phyloP scores from a whole-genome alignment of 345 rosid species.

The Passiflora organensis region DNA sequence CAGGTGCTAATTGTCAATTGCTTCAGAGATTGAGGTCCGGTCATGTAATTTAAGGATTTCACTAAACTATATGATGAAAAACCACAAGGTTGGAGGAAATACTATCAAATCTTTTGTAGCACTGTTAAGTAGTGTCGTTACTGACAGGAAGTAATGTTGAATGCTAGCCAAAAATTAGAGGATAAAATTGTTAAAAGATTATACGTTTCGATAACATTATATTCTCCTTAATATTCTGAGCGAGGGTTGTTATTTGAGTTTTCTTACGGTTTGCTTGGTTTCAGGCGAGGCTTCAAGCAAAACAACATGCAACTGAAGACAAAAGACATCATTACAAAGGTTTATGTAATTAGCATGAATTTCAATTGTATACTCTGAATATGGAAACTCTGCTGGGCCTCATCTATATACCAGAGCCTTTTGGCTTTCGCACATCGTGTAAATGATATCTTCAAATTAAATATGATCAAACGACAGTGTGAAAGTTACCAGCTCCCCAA shows the following conservation, averaged over 20 bases:
- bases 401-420: neutral
- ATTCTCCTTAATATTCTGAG: no score
- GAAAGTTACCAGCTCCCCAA: no score
- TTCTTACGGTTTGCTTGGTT: conserved; percentile 2
- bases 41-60: neutral
- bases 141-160: no score
- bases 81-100: no score
- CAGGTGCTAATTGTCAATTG: neutral
- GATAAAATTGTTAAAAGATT: no score
- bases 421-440: neutral
- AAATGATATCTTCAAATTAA: no score
- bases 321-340: conserved; percentile 83
- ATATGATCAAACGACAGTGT: no score
- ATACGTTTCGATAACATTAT: no score
- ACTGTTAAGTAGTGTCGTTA: no score
- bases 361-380: neutral
- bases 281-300: conserved; percentile 91
- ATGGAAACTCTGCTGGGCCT: neutral
- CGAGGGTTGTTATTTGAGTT: neutral
- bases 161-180: no score
- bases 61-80: neutral
- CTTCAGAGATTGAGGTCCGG: neutral
- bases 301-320: conserved; percentile 64
- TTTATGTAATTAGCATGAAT: conserved; percentile 10
- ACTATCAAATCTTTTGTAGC: no score